Evolutionary conservation across 345 rosid genomes (phyloP), one percentile per base, ranked within the genome.

Genomic region (Hypericum perforatum): DNA sequence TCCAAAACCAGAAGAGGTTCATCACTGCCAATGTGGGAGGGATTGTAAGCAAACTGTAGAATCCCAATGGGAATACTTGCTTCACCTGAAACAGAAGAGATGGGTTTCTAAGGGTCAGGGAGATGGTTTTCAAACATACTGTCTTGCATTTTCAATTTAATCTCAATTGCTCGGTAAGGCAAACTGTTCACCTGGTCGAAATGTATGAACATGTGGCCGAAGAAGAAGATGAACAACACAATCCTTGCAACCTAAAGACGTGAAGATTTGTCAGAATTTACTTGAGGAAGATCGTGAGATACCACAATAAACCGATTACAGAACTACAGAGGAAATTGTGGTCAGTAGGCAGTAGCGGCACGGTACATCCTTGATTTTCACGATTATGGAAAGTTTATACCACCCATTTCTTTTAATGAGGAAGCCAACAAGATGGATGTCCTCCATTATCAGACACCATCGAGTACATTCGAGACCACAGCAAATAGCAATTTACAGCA

Each of bases 1-100:
- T 89, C 83, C 85, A 82, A 64, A 85, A 85, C 95, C 97, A 89
- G 9, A 76, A 15, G 41, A 70, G 41, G 57, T 89, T 89, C 95
- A 85, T 79, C 13, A 64, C 5, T 38, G 74, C 63, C 64, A 89
- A 41, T 8, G 61, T 12, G 0, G 81, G 69, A 42, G 91, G 63
- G 57, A 79, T 73, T 12, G 60, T 41, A 16, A 89, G 74, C 73
- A 89, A 52, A 65, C 85, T 77, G 63, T 82, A 89, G 68, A 77
- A 82, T 32, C 95, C 95, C 58, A 82, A 39, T 6, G 87, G 78
- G 64, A 85, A 85, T 6, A 85, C 70, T 60, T 66, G 53, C 63
- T 63, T 82, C 65, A 82, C 91, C 97, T 85, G 78, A 48, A 58
- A 56, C 13, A 15, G 22, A 56, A 6, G 16, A 16, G 0, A 49